Base-by-base conservation (phyloP, 225 moss, liverwort and hornwort species). In the Asterella californica region DNA sequence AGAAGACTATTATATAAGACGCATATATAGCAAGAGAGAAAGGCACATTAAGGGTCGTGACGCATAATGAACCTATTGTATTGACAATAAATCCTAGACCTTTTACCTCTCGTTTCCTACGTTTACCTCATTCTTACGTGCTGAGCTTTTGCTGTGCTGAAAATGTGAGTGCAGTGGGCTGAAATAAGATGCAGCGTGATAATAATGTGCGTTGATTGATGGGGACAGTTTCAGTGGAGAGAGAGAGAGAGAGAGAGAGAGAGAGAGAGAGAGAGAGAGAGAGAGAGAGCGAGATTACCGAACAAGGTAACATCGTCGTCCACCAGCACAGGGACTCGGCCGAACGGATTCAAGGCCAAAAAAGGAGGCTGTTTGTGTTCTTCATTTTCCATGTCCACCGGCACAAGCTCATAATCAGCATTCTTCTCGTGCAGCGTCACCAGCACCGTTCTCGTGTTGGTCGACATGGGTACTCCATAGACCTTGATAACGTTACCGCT, bases 231-330 rank as follows among this genome's bases (percentile, higher is more conserved):
- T 42, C n/a, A n/a, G n/a, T n/a, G n/a, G n/a, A 42, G 4, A 3
- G 42, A 42, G 4, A 42, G 7, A 2, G 10, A 5, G 6, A 53
- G 53, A 69, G 21, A 38, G 11, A 9, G 33, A 18, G 47, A 74
- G 12, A 73, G 4, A 3, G 42, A 42, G 4, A 42, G 7, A 42
- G 4, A 3, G 42, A 42, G 4, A 42, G 7, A 2, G 10, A 5
- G 6, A 53, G 53, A 69, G 21, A 38, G 11, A 9, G 33, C 0
- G 47, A 74, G 12, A 73, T 22, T 67, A 81, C 81, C 81, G 34
- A 74, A 81, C 15, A 81, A n/a, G 2, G 32, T 66, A 45, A 81
- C 10, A 38, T 69, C 81, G 24, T 34, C 81, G 57, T 81, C 81
- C 33, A 65, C 32, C n/a, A 76, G 25, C 36, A 75, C 74, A 17